phyloP scores from a whole-genome alignment of 2,329 filamentous ascomycete genomes.

The Chaetomium sp. region DNA sequence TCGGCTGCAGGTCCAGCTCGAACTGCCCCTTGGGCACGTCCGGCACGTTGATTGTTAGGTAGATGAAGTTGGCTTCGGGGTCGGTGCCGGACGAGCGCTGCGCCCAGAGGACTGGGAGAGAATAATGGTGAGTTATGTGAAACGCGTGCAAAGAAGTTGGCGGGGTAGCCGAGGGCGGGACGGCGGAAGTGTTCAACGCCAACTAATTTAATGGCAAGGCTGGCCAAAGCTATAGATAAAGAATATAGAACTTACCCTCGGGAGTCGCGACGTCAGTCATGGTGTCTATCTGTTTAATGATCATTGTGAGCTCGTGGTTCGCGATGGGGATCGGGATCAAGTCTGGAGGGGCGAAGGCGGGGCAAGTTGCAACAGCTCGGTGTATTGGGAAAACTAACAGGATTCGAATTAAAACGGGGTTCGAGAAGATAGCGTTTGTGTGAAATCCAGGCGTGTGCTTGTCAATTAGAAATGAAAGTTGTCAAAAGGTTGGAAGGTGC shows the following conservation, averaged over 20 bases:
- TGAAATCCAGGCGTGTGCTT: background rate
- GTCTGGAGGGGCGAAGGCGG: background rate
- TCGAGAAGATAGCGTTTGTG: background rate
- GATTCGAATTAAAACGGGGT: background rate
- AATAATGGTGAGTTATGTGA: background rate
- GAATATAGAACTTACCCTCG: conserved; percentile 20
- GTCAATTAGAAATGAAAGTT: background rate
- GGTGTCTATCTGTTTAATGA: conserved; percentile 10
- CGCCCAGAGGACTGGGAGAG: conserved; percentile 78
- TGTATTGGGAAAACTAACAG: conserved; percentile 1
- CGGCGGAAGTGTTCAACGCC: background rate
- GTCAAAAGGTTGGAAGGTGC: background rate
- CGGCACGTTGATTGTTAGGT: conserved; percentile 82
- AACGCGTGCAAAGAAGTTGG: background rate
- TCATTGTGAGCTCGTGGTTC: background rate
- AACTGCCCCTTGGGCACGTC: conserved; percentile 72
- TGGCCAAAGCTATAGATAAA: background rate
- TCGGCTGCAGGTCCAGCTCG: conserved; percentile 77
- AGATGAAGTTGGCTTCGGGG: conserved; percentile 85
- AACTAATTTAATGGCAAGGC: background rate
- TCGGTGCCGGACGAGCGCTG: conserved; percentile 84
- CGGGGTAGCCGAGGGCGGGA: background rate
- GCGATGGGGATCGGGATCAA: background rate
- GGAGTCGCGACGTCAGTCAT: conserved; percentile 22
- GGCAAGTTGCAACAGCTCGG: conserved; percentile 21